Base-by-base conservation (phyloP, 768 basidiomycete genomes). In the Tricholoma matsutake region DNA sequence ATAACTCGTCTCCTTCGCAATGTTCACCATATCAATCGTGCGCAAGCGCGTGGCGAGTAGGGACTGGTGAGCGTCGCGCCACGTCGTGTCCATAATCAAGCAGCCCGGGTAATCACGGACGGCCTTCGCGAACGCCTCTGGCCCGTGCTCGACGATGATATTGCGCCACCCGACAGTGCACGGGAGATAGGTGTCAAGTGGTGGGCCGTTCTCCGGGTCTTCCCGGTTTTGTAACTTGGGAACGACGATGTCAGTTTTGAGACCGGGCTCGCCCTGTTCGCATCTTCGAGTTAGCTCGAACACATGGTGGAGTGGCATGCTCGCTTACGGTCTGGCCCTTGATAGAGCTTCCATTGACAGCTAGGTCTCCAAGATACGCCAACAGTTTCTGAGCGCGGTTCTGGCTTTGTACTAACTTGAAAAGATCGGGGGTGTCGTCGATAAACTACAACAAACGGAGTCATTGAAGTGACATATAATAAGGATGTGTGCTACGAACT, bases 21-120 rank as follows among this genome's bases (percentile, higher is more conserved):
- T 98, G 78, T 97, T 98, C 66, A 87, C 92, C 87, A 98, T 98
- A 71, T 99, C 97, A 64, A 90, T 87, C 9, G 97, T 98, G 64
- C 97, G 87, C 54, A 99, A 82, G 63, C 97, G 91, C 29, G 97
- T 99, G 51, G 97, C 97, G 59, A 99, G 86, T 35, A 99, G 83
- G 29, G 95, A 97, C 75, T 99, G 97, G 74, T 99, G 97, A 22
- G 97, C 97, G 70, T 99, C 97, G 73, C 97, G 92, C 96, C 97
- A 98, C 1, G 96, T 98, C 29, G 96, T 98, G 76, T 99, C 93
- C 94, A 95, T 94, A 76, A 97, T 96, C 63, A 98, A 83, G 58
- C 86, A 88, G 59, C 97, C 97, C 56, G 93, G 92, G 76, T 99
- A 98, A 64, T 89, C 91, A 67, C 97, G 89, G 59, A 98, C 94